Conservation (phyloP, 306 rosid genomes). For the Cucurbita ficifolia region DNA sequence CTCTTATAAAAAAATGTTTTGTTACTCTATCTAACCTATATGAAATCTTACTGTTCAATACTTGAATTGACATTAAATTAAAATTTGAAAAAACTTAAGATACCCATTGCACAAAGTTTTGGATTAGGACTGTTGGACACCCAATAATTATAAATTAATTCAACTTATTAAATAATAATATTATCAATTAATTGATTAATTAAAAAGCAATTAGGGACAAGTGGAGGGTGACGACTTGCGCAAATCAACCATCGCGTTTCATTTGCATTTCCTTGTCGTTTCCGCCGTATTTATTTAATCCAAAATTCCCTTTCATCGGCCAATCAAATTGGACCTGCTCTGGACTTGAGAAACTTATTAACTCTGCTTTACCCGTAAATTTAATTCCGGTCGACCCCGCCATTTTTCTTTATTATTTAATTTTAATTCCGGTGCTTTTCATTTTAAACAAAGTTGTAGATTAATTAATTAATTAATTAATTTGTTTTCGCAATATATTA, state of each 20-base stretch:
- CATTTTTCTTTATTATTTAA: no score
- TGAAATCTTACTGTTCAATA: no score
- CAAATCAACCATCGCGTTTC: neutral
- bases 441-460: neutral
- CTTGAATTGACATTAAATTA: no score
- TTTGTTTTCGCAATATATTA: neutral
- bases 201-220: neutral
- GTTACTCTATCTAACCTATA: no score
- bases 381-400: neutral
- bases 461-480: neutral
- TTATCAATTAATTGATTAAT: neutral
- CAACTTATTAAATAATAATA: neutral
- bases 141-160: neutral
- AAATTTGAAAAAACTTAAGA: no score
- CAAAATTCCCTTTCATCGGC: neutral
- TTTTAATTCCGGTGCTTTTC: neutral
- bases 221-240: neutral
- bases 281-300: neutral
- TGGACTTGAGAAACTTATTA: neutral
- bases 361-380: neutral
- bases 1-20: no score
- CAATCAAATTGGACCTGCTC: neutral
- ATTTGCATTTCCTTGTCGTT: slow-evolving; percentile 4
- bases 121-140: no score
- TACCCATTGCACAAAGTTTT: no score